Base-by-base conservation (phyloP, 106 monocot genomes). In the Dioscorea alata region DNA sequence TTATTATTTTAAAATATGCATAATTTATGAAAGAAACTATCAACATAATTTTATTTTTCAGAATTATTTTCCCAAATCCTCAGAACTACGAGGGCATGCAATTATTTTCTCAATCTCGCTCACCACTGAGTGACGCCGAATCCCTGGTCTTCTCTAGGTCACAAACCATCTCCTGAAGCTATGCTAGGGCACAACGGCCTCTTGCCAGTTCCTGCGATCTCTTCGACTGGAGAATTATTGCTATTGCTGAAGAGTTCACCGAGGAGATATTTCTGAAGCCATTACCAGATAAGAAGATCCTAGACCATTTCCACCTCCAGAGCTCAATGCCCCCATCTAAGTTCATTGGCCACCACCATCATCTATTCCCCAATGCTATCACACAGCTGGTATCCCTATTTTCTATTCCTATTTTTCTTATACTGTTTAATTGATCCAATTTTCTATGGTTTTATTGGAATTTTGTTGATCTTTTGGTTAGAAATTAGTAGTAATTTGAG, bases 301-400 rank as follows among this genome's bases (percentile, higher is more conserved):
- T 92, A 12, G 74, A 77, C 12, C 91, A 92, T 60, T 97, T 97
- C 83, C 86, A 92, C 75, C 92, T 97, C 72, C 69, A 81, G 74
- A 89, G 72, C 69, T 50, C 49, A 6, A 76, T 89, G 7, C 77
- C 87, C n/a, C 67, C 80, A 4, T 85, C 86, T 4, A 33, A 58
- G n/a, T 52, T 74, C 63, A 82, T 80, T 42, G 92, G 92, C 12
- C 77, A 76, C 61, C 97, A 97, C 72, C 97, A 97, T 60, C 80
- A 71, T 50, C 66, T 97, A 71, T 97, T 97, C 79, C 96, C 96
- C 74, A 97, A 96, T 76, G 83, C 92, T 61, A 86, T 92, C 60
- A 76, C 92, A 12, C 96, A 97, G 75, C 73, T 97, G 83, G 95
- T 91, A 79, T 8, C 23, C 7, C 2, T 65, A n/a, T 15, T 0